phyloP scores from a whole-genome alignment of 2,329 filamentous ascomycete genomes.

The Diaporthe aspalathi region DNA sequence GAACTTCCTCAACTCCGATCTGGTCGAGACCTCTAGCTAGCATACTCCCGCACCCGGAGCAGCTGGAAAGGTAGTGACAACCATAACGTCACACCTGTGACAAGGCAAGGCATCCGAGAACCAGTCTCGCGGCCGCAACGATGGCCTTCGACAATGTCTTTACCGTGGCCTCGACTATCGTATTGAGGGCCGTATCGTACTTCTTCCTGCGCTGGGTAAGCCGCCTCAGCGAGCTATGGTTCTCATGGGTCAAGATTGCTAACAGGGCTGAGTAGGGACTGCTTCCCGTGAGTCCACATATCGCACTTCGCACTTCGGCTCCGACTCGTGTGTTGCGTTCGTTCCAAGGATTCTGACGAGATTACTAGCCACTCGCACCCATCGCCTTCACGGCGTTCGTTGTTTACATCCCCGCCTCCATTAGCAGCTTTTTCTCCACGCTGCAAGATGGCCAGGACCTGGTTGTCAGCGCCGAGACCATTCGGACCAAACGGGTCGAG shows the following conservation, averaged over 20 bases:
- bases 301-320: not conserved
- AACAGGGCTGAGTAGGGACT: slow-evolving; percentile 45
- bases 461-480: slow-evolving; percentile 62
- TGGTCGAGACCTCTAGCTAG: not conserved
- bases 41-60: not conserved
- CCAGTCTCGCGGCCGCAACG: slow-evolving; percentile 20
- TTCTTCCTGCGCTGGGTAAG: slow-evolving; percentile 73
- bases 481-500: not conserved
- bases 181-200: slow-evolving; percentile 62
- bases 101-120: not conserved
- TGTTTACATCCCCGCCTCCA: slow-evolving; percentile 73
- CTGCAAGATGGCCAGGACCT: slow-evolving; percentile 71
- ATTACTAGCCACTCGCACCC: slow-evolving; percentile 41
- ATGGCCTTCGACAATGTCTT: slow-evolving; percentile 50
- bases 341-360: too few species aligned
- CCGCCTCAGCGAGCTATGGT: slow-evolving; percentile 1
- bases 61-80: not conserved
- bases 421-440: slow-evolving; percentile 67
- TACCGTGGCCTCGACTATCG: slow-evolving; percentile 59
- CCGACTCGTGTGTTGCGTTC: not conserved
- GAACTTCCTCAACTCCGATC: not conserved
- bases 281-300: slow-evolving; percentile 48
- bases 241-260: not conserved
- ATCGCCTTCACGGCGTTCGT: slow-evolving; percentile 71
- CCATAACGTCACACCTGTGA: not conserved